Evolutionary conservation across 2,329 filamentous ascomycete genomes (phyloP), one percentile per base, ranked within the genome.

Genomic region (Rutstroemia sp.): DNA sequence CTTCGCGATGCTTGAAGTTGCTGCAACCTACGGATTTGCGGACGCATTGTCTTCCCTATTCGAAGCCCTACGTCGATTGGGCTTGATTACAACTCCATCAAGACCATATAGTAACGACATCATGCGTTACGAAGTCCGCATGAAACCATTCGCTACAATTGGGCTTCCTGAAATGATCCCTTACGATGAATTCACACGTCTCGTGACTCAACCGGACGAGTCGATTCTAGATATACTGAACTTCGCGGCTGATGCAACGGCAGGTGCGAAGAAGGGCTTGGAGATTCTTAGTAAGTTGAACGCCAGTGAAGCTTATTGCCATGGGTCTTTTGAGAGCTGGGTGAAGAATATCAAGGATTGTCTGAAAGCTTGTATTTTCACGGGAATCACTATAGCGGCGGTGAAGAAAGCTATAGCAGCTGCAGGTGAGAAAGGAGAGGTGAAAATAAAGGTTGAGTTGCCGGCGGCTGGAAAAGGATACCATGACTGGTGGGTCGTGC

Each of bases 361-460:
- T 9, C 75, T 88, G 64, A 83, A 83, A 65, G 82, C 86, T n/a
- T 86, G 83, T 62, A 90, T 92, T 59, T 83, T 82, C 8, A 77
- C 85, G 0, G 82, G 82, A 5, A 79, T 91, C 60, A 81, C 84
- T 0, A 78, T 89, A 45, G 77, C 78, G 23, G 76, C 75, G 1
- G 69, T 87, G 48, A 79, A 78, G 64, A 86, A 83, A 68, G 78
- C 77, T 2, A 63, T 86, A 8, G 71, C 74, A 17, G 70, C 66
- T 57, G 63, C 65, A 59, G 51, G 64, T 51, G 57, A 62, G 62
- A 54, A 63, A 59, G 57, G 51, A 54, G 60, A 58, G 46, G 61
- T 63, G 19, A 61, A 64, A 38, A 71, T 83, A 21, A 76, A 71
- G 64, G 75, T 75, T 23, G 76, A 81, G 65, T 73, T 85, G 48